Evolutionary conservation across 2,329 filamentous ascomycete species (phyloP).

Genomic region (Clarireedia hainanense): DNA sequence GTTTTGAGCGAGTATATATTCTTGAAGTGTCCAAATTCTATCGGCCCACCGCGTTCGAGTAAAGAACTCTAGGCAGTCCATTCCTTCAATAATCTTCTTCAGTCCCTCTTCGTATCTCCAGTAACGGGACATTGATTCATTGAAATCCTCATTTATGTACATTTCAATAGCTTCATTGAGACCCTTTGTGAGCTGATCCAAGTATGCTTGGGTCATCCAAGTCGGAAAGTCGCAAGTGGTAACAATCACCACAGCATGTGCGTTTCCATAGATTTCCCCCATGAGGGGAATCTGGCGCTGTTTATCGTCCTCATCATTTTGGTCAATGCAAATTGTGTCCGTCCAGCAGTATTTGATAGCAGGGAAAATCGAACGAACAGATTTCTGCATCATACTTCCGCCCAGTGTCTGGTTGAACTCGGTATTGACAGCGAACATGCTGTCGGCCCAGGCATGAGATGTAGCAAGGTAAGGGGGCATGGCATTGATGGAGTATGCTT

Average conservation of each 20-base stretch:
- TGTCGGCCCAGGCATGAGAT: slow-evolving; percentile 6
- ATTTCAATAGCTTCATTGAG: slow-evolving; percentile 2
- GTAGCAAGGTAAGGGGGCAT: slow-evolving; percentile 8
- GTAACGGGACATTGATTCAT: neutral
- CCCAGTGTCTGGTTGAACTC: neutral
- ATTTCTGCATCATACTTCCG: slow-evolving; percentile 2
- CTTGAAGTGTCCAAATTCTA: slow-evolving; percentile 9
- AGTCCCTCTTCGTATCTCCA: neutral
- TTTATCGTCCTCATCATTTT: slow-evolving; percentile 10
- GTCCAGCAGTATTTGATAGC: slow-evolving; percentile 9
- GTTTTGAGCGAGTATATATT: slow-evolving; percentile 3
- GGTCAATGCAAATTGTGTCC: slow-evolving; percentile 15
- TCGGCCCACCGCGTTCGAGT: slow-evolving; percentile 4
- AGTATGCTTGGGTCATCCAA: neutral
- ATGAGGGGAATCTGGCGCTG: slow-evolving; percentile 12
- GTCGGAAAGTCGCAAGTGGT: slow-evolving; percentile 4
- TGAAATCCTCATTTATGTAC: neutral
- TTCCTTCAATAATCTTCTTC: slow-evolving; percentile 4
- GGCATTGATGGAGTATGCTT: neutral
- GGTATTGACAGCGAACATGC: slow-evolving; percentile 2
- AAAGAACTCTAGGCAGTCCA: slow-evolving; percentile 6
- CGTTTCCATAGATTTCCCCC: slow-evolving; percentile 11
- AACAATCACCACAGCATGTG: slow-evolving; percentile 1
- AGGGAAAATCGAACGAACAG: slow-evolving; percentile 2
- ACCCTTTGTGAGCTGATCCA: slow-evolving; percentile 1